Conservation (phyloP, 2,329 filamentous ascomycete genomes). For the Epichloe gansuensis region DNA sequence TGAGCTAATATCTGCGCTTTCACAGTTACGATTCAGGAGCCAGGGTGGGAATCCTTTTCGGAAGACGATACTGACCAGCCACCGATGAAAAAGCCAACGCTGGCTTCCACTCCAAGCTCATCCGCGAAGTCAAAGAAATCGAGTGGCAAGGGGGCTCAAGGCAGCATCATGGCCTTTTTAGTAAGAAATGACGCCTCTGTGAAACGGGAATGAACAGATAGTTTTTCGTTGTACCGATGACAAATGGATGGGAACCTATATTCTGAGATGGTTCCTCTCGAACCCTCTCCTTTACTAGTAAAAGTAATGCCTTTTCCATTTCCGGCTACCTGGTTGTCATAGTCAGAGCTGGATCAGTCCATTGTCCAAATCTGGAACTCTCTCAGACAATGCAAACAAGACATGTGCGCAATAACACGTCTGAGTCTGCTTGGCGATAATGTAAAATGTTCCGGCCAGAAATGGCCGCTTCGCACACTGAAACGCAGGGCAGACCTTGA, state of each 20-base stretch:
- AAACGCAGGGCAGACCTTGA: too few relatives aligned
- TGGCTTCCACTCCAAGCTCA: slow-evolving; percentile 30
- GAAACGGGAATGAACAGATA: not conserved
- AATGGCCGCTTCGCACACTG: too few relatives aligned
- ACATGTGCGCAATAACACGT: too few relatives aligned
- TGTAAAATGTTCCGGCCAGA: too few relatives aligned
- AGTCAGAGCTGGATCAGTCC: too few relatives aligned
- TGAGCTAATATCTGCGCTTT: not conserved
- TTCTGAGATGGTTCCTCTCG: not conserved
- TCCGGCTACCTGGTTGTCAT: too few relatives aligned
- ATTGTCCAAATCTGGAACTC: too few relatives aligned
- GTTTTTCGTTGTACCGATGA: not conserved
- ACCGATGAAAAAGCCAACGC: slow-evolving; percentile 40
- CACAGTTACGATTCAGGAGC: slow-evolving; percentile 73
- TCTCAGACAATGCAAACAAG: too few relatives aligned
- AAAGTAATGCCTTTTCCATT: too few relatives aligned
- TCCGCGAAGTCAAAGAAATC: slow-evolving; percentile 44
- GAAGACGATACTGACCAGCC: slow-evolving; percentile 62
- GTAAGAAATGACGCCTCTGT: slow-evolving; percentile 50
- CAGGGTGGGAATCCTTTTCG: slow-evolving; percentile 83
- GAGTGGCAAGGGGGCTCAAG: slow-evolving; percentile 49
- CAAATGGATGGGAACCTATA: not conserved
- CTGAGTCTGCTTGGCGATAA: too few relatives aligned
- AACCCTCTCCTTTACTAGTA: too few relatives aligned
- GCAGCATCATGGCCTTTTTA: slow-evolving; percentile 90